Evolutionary conservation across 2,329 filamentous ascomycete genomes (phyloP).

Genomic region (Lasiodiplodia sp.): DNA sequence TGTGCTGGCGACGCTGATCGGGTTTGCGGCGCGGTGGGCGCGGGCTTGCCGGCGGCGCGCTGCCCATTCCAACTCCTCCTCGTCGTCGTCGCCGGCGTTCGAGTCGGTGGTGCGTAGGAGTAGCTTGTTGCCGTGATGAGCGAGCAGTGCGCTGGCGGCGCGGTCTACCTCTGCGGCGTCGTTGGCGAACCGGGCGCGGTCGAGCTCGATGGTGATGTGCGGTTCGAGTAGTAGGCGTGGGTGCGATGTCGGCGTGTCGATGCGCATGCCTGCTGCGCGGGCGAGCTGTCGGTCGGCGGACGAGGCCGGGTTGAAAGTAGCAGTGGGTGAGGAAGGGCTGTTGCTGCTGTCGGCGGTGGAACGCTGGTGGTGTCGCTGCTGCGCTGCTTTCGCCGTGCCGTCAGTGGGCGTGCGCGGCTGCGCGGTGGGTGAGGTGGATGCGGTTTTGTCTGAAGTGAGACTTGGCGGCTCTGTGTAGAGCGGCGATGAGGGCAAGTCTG

Average conservation of each 20-base stretch:
- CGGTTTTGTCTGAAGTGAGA: constrained; percentile 4
- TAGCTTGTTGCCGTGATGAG: neutral
- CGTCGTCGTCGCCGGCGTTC: neutral
- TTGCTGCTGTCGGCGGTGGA: neutral
- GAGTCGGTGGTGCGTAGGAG: neutral
- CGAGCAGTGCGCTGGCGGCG: neutral
- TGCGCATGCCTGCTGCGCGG: constrained; percentile 17
- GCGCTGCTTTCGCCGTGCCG: neutral
- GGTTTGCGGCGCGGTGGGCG: neutral
- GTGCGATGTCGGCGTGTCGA: constrained; percentile 7
- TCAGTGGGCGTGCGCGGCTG: neutral
- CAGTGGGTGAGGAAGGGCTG: neutral
- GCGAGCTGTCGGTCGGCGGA: constrained; percentile 5
- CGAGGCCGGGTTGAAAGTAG: neutral
- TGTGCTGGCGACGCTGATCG: neutral
- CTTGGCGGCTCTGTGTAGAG: neutral
- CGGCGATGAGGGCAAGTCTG: neutral
- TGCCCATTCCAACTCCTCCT: neutral
- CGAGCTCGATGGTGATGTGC: neutral
- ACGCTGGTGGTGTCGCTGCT: neutral
- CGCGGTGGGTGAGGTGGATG: constrained; percentile 2
- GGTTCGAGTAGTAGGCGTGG: constrained; percentile 5
- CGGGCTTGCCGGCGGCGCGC: neutral
- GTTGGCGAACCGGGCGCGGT: neutral
- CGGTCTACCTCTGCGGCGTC: neutral